Evolutionary conservation across 768 basidiomycete genomes (phyloP).

Genomic region (Calvatia gigantea): DNA sequence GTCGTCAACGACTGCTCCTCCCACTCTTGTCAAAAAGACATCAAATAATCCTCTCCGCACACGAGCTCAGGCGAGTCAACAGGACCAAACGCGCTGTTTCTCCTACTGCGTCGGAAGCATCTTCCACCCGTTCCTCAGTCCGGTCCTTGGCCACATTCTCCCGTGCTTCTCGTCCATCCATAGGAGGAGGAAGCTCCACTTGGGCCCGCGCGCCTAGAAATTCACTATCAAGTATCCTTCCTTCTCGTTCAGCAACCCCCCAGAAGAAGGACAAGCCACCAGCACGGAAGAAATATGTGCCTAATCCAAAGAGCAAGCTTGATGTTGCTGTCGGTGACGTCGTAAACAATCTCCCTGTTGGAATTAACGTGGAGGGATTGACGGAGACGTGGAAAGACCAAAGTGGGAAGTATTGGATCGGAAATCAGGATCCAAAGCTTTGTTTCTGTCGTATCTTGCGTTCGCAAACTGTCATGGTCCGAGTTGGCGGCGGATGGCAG

Average conservation of each 20-base stretch:
- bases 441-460: constrained; percentile 91
- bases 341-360: constrained; percentile 82
- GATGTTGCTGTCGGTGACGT: constrained; percentile 93
- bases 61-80: background rate
- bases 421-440: constrained; percentile 83
- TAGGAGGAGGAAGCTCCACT: constrained; percentile 50
- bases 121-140: constrained; percentile 25
- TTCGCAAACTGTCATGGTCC: constrained; percentile 93
- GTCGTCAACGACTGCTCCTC: constrained; percentile 30
- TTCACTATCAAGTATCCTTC: constrained; percentile 46
- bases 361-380: constrained; percentile 79
- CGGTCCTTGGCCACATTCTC: constrained; percentile 42
- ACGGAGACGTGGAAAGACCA: constrained; percentile 87
- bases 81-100: constrained; percentile 44
- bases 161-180: constrained; percentile 18
- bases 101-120: constrained; percentile 61
- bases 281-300: constrained; percentile 68
- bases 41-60: background rate
- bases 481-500: constrained; percentile 93
- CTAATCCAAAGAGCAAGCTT: constrained; percentile 87
- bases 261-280: constrained; percentile 31
- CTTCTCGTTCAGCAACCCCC: constrained; percentile 43
- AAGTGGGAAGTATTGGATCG: constrained; percentile 96
- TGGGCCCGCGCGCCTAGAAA: constrained; percentile 70
- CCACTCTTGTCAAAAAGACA: constrained; percentile 27